Evolutionary conservation across 2,329 filamentous ascomycete species (phyloP).

Genomic region (Kalaharituber pfeilii): DNA sequence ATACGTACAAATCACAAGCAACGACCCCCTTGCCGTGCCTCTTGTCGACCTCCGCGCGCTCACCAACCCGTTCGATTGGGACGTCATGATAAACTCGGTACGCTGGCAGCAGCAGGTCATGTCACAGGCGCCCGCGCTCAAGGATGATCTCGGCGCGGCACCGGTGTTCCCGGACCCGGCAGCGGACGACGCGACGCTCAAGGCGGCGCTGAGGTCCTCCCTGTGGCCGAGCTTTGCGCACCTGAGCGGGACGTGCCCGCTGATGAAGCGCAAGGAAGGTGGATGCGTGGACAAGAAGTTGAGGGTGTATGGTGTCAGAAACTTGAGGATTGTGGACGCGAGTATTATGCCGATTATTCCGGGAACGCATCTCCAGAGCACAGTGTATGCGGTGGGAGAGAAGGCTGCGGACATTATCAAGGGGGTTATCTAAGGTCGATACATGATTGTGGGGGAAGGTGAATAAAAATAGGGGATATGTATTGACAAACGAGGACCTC

Average conservation of each 20-base stretch:
- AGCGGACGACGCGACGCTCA: not conserved
- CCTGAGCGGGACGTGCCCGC: slow-evolving; percentile 21
- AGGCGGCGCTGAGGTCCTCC: not conserved
- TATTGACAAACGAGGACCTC: not conserved
- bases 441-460: not conserved
- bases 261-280: slow-evolving; percentile 24
- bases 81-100: not conserved
- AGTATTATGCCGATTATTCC: slow-evolving; percentile 27
- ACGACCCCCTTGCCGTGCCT: slow-evolving; percentile 25
- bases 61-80: slow-evolving; percentile 5
- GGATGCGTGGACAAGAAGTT: slow-evolving; percentile 27
- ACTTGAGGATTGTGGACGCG: slow-evolving; percentile 29
- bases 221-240: not conserved
- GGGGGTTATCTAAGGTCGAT: not conserved
- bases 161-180: not conserved
- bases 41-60: slow-evolving; percentile 28
- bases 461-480: not conserved
- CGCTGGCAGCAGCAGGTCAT: not conserved
- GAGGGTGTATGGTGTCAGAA: slow-evolving; percentile 27
- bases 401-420: slow-evolving; percentile 13
- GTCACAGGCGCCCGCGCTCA: not conserved
- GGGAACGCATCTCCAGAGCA: slow-evolving; percentile 25
- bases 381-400: slow-evolving; percentile 25
- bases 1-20: slow-evolving; percentile 26
- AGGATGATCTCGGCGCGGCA: not conserved